phyloP scores from a whole-genome alignment of 2,329 filamentous ascomycete species.

The Paracoccidioides brasiliensis region DNA sequence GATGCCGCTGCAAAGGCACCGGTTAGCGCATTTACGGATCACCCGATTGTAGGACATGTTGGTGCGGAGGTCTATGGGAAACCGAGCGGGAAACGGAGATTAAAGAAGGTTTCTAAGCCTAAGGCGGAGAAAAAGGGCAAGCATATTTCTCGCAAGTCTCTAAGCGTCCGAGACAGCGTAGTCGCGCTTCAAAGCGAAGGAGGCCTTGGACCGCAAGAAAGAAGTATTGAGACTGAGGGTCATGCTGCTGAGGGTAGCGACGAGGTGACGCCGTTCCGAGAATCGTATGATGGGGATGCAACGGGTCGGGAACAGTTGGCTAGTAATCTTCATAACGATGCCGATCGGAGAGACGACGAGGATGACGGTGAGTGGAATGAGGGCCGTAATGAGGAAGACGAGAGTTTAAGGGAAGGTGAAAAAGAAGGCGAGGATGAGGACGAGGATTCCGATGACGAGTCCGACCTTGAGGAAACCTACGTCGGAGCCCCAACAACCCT shows the following conservation, averaged over 20 bases:
- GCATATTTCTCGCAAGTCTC: not conserved
- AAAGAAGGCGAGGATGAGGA: slow-evolving; percentile 21
- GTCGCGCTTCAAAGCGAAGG: slow-evolving; percentile 11
- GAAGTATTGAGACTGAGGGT: slow-evolving; percentile 11
- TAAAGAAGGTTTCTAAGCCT: slow-evolving; percentile 19
- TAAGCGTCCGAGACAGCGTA: slow-evolving; percentile 11
- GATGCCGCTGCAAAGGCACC: slow-evolving; percentile 80
- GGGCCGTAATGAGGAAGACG: not conserved
- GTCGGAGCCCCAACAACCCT: slow-evolving; percentile 75
- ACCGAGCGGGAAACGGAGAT: slow-evolving; percentile 17
- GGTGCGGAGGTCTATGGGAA: slow-evolving; percentile 63
- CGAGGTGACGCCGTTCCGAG: slow-evolving; percentile 8
- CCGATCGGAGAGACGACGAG: slow-evolving; percentile 10
- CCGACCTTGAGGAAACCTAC: slow-evolving; percentile 34
- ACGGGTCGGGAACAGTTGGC: not conserved
- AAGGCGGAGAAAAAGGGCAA: slow-evolving; percentile 6
- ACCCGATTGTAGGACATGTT: slow-evolving; percentile 64
- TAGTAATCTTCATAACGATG: slow-evolving; percentile 3
- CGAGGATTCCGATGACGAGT: slow-evolving; percentile 35
- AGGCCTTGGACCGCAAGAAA: slow-evolving; percentile 7
- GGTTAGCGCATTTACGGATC: slow-evolving; percentile 82
- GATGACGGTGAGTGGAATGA: slow-evolving; percentile 15
- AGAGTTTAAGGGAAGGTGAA: slow-evolving; percentile 2
- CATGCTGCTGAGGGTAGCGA: slow-evolving; percentile 11
- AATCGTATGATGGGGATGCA: slow-evolving; percentile 11